Base-by-base conservation (phyloP, 1,139 yeast species). In the Scheffersomyces parashehatae region DNA sequence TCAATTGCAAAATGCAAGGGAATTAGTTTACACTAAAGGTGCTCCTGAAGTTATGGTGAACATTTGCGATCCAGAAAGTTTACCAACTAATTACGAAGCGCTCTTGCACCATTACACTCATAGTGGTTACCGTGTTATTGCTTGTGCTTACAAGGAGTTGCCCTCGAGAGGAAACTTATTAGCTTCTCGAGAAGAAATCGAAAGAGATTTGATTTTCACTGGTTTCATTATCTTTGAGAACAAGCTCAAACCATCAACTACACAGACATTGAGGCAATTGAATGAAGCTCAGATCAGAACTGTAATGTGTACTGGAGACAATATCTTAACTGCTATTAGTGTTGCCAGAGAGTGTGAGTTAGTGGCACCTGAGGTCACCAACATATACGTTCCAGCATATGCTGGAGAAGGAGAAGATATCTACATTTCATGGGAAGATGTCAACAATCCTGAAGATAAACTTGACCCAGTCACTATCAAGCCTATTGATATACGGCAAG, bases 241-340 rank as follows among this genome's bases (percentile, higher is more conserved):
- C 64, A 88, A 89, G 60, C 71, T 95, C 53, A 93, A 93, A 59
- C 67, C 75, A 0, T 70, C 85, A 0, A 87, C 97, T 0, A 73
- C 75, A 5, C 66, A 70, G 0, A 88, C 91, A 0, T 75, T 93
- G 46, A 56, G 65, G 13, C 75, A 79, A 47, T 72, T 93, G 42
- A 68, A 68, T 34, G 70, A 68, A 10, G 97, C 99, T 0, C 73
- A 79, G 34, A 78, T 93, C 44, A 74, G 98, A 53, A 88, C 95
- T 0, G 73, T 90, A 24, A 95, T 93, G 99, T 95, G 99, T 64
- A 93, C 99, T 0, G 99, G 99, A 42, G 99, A 93, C 62, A 93
- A 93, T 59, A 82, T 93, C 12, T 72, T 93, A 48, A 93, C 99
- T 0, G 99, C 99, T 0, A 81, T 95, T 24, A 87, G 96, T 65